Percentiles rank a stretch among this genome's conserved stretches.
These are phyloP conservation scores for Pneumocystis sp. DNA, from an alignment of 1,139 yeast genomes.

Conservation along the genomic window DNA sequence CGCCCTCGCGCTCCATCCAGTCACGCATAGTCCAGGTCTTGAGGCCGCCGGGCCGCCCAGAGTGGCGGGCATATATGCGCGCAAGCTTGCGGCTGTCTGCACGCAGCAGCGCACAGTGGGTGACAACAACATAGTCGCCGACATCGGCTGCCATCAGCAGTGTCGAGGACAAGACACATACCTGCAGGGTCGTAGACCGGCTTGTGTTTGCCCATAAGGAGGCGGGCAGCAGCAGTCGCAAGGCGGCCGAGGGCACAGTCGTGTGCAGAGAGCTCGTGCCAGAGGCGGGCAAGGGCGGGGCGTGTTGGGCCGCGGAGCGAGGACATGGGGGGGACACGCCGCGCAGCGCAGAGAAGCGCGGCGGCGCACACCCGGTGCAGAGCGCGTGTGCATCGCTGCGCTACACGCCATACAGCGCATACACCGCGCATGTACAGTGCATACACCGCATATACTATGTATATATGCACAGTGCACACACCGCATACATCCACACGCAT, in stretches of 20 bases:
- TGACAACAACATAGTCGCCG: slow-evolving; percentile 94
- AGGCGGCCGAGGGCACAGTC: slow-evolving; percentile 80
- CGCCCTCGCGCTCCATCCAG: slow-evolving; percentile 65
- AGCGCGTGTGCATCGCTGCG: too few relatives aligned
- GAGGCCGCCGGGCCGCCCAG: not conserved
- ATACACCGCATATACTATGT: too few relatives aligned
- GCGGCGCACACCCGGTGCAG: too few relatives aligned
- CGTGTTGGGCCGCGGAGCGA: not conserved
- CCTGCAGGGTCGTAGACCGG: slow-evolving; percentile 60
- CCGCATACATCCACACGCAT: too few relatives aligned
- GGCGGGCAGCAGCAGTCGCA: slow-evolving; percentile 74
- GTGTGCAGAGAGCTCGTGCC: slow-evolving; percentile 94
- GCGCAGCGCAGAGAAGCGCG: too few relatives aligned
- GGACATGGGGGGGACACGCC: too few relatives aligned
- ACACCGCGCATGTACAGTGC: too few relatives aligned
- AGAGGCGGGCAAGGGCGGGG: slow-evolving; percentile 65
- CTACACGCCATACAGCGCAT: too few relatives aligned
- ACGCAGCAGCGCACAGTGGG: slow-evolving; percentile 70
- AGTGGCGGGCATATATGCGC: slow-evolving; percentile 21
- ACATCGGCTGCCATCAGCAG: slow-evolving; percentile 45
- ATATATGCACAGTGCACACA: too few relatives aligned
- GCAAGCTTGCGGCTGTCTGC: slow-evolving; percentile 72
- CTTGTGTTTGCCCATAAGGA: slow-evolving; percentile 90
- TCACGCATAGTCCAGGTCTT: slow-evolving; percentile 47
- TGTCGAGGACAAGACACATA: slow-evolving; percentile 5